Conservation (phyloP, 257 asterid species). For the Salvia splendens region DNA sequence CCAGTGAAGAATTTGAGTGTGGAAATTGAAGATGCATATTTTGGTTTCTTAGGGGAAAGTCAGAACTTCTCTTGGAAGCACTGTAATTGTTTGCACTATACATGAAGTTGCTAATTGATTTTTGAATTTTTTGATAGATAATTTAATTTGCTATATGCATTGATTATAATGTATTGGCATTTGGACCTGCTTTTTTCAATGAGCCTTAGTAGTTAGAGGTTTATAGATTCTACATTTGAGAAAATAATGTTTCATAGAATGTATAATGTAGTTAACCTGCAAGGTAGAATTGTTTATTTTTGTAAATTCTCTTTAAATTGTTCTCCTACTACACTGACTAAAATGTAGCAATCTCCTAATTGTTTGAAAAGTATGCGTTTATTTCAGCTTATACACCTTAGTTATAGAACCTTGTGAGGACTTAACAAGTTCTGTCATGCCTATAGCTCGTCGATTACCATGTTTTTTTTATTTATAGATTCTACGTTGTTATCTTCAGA, state of each 20-base stretch:
- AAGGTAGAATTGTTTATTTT: not conserved
- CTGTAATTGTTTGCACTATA: not conserved
- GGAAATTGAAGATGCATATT: not conserved
- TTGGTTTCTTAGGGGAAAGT: not conserved
- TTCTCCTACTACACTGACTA: not conserved
- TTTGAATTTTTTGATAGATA: not conserved
- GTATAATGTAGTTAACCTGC: not conserved
- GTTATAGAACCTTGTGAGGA: not conserved
- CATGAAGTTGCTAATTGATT: no score
- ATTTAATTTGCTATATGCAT: not conserved
- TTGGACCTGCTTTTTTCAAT: not conserved
- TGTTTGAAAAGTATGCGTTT: not conserved
- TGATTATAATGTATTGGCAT: not conserved
- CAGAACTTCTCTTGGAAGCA: not conserved
- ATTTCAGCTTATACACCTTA: not conserved
- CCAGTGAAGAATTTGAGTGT: not conserved
- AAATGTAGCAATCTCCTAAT: not conserved
- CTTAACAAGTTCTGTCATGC: not conserved
- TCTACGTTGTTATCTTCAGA: not conserved
- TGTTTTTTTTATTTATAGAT: not conserved
- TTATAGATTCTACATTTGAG: slow-evolving; percentile 3
- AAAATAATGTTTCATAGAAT: not conserved
- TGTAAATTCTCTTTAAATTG: not conserved
- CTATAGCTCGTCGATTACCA: not conserved
- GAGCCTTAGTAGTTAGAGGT: not conserved